Base-by-base conservation (phyloP, 164 flowering plant species). In the Protea cynaroides region DNA sequence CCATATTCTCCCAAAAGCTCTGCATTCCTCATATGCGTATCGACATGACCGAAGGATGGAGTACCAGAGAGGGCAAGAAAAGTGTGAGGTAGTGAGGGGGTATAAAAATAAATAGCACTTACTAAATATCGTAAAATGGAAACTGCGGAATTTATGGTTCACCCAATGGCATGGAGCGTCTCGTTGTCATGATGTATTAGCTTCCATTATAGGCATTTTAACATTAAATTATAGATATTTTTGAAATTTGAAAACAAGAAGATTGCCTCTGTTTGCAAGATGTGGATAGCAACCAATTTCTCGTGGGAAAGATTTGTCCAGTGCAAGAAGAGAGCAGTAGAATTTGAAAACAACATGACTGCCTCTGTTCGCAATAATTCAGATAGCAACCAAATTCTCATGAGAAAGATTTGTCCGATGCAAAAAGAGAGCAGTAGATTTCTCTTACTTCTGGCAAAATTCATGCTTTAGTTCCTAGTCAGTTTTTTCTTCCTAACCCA, bases 91-190 rank as follows among this genome's bases (percentile, higher is more conserved):
- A 13, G 43, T 19, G 7, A 29, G 19, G 53, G 59, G 65, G 8
- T 36, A 61, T 53, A 38, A 52, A 61, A 55, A 43, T 43, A 40
- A 55, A 36, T 61, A 19, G 51, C 25, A 25, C 50, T 60, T 12
- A 13, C 9, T 63, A 63, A 51, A 38, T 52, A 29, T 9, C 8
- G 55, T 21, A 18, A 56, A 14, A 9, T 43, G 23, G 21, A 4
- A 62, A 56, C 66, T 57, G 38, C 62, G n/a, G 66, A 62, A 62
- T 56, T n/a, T 7, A 8, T 34, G 14, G 23, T 11, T 55, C 56
- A 62, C 62, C 71, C 58, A 56, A 62, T 51, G 62, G 66, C 46
- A 34, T 56, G 56, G 7, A 36, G 52, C 56, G 8, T 62, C 62
- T 19, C 38, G 29, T 56, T 29, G 49, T 56, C 46, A 55, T 56